Base-by-base conservation (phyloP, 2,329 filamentous ascomycete genomes). In the Rosellinia necatrix region DNA sequence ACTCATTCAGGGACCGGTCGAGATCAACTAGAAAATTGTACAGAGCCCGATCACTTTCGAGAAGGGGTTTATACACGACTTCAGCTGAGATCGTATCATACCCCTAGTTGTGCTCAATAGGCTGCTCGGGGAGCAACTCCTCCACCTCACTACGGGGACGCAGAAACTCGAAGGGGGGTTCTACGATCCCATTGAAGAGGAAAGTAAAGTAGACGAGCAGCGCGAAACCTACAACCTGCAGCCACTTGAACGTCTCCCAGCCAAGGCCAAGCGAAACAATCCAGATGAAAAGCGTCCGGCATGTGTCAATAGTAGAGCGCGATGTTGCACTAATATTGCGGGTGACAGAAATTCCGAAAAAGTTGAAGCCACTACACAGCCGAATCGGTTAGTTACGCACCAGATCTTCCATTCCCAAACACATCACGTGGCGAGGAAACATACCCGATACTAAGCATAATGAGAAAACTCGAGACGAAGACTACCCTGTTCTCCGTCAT, bases 401-500 rank as follows among this genome's bases (percentile, higher is more conserved):
- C 4, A 37, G 12, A 42, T 32, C 9, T 27, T 50, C 25, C 29
- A 9, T 19, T 12, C 12, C 13, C 8, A 34, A 15, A 35, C 17
- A 13, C 41, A 30, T 10, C 59, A 63, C 64, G 7, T 8, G n/a
- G 15, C n/a, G n/a, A n/a, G 10, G 9, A 52, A 37, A 78, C 85
- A 71, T 84, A 96, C 89, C 93, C 93, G 67, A 99, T 99, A 68
- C 91, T 96, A 64, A 99, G 82, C 94, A 99, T 99, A 71, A 97
- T 97, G 56, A 96, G 74, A 6, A 97, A 51, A 63, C 91, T 96
- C 19, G 90, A 90, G 3, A 92, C 66, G 25, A 87, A 83, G 58
- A 99, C 86, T 13, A 83, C 76, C 49, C 78, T 82, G 73, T 92
- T 86, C 30, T 86, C 78, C 8, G 85, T 85, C 74, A 99, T 86